Base-by-base conservation (phyloP, 352 stramenopile species). In the Globisporangium splendens region DNA sequence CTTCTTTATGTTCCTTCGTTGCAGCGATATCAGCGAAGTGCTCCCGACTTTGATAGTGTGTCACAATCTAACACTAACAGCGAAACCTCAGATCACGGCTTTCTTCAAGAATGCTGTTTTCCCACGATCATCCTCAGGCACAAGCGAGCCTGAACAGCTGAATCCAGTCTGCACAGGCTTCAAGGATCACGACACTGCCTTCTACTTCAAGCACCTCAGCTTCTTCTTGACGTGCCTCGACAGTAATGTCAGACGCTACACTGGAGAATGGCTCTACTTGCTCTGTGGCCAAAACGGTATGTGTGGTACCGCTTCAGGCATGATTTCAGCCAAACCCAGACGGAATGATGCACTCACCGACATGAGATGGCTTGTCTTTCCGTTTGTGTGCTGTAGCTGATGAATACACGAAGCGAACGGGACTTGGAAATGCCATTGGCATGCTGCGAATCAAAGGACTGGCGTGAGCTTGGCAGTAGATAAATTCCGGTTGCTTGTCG, bases 271-370 rank as follows among this genome's bases (percentile, higher is more conserved):
- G 74, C 57, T 94, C 46, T 91, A 82, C 59, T 58, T 84, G 38
- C 70, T 93, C 6, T 91, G 79, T 61, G 62, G 89, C 59, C 53
- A 91, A 70, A 88, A 90, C 35, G 75, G 84, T 93, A 76, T 38
- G 55, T 35, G 28, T 35, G 28, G 28, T 8, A 35, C 10, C 7
- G 28, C 28, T 35, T 35, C 28, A 10, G 28, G 28, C 28, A 35
- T 35, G 28, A 35, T 11, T n/a, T 10, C 28, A 35, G 2, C 28
- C 8, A 10, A 6, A 35, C 2, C 28, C 28, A 35, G 28, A 10
- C 28, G 28, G 28, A 35, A 35, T 8, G 7, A 35, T 35, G 28
- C 28, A 35, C 28, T 35, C 10, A 35, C 28, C 8, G 28, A 35
- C 7, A 8, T 35, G 28, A 11, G 28, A 10, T 35, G 28, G 28